Base-by-base conservation (phyloP, 2,329 filamentous ascomycete genomes). In the Alternaria gansuensis region DNA sequence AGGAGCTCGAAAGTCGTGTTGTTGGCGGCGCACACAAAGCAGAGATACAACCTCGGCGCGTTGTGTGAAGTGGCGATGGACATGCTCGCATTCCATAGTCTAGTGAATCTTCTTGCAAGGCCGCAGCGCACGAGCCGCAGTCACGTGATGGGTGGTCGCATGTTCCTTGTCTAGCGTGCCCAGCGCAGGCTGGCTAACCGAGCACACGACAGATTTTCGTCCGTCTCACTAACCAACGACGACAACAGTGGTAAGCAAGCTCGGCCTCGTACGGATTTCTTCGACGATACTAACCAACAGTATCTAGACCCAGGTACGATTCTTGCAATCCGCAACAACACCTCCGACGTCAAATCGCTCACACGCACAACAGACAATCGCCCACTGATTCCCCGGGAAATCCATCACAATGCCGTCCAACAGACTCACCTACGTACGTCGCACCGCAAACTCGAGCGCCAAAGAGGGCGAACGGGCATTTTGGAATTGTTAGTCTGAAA, bases 371-470 rank as follows among this genome's bases (percentile, higher is more conserved):
- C 70, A 72, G 70, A 74, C 65, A 67, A 63, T 63, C 62, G 60
- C 60, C 65, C 72, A 71, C 70, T 74, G 70, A 76, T 60, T 68
- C 66, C 63, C 67, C 70, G 67, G 70, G 69, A 77, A 67, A 75
- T 72, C 75, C 74, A 77, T 73, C 78, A 81, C 74, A 76, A 86
- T 86, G 84, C 77, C 81, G 68, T 80, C 77, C 76, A 80, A 79
- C 70, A 81, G 84, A 79, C 78, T 86, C 71, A 85, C 83, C 74
- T 85, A 84, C 80, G 83, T 85, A 81, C 72, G 83, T 78, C 71
- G 63, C 63, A 62, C 50, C 67, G 64, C 59, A 54, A 33, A 26
- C 54, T 34, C 48, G 54, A 62, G 48, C 54, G 50, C 53, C 39
- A 23, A 46, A 45, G 57, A 29, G 13, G 51, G 56, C 53, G 58